phyloP scores from a whole-genome alignment of 2,329 filamentous ascomycete genomes.

The Dactylellina leptospora region DNA sequence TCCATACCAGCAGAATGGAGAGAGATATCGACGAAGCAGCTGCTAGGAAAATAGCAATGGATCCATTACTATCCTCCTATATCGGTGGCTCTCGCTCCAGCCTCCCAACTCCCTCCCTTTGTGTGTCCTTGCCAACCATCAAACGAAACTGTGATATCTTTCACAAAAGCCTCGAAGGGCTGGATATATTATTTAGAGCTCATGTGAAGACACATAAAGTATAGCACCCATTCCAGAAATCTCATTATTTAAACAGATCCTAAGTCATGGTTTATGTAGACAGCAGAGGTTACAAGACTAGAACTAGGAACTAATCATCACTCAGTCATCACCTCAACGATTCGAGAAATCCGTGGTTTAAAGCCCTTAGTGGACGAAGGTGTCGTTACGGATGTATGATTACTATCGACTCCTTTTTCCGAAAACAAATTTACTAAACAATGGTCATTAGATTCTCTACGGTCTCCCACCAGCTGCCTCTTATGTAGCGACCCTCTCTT shows the following conservation, averaged over 20 bases:
- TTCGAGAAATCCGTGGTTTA: constrained; percentile 76
- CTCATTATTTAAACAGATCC: too few relatives aligned
- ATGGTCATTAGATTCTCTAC: constrained; percentile 75
- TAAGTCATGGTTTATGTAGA: constrained; percentile 68
- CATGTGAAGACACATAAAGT: constrained; percentile 89
- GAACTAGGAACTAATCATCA: constrained; percentile 72
- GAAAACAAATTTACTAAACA: too few relatives aligned
- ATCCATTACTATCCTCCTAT: constrained; percentile 61
- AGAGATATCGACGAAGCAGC: constrained; percentile 25
- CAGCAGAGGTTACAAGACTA: constrained; percentile 71
- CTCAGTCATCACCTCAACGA: constrained; percentile 76
- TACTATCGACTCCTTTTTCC: background rate
- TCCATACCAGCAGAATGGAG: constrained; percentile 19
- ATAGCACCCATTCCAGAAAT: too few relatives aligned
- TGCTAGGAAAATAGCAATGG: constrained; percentile 40
- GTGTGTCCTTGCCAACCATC: constrained; percentile 74
- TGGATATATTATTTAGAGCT: constrained; percentile 74
- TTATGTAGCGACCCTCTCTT: constrained; percentile 68
- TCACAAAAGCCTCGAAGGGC: constrained; percentile 69
- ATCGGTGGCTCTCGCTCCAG: constrained; percentile 70
- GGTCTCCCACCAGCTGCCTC: constrained; percentile 74
- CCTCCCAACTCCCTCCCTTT: constrained; percentile 72
- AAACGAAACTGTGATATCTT: constrained; percentile 75
- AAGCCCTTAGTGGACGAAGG: constrained; percentile 70
- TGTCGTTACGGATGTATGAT: constrained; percentile 65